Conservation (phyloP, 2,329 filamentous ascomycete genomes). For the Calonectria pseudoreteaudii region DNA sequence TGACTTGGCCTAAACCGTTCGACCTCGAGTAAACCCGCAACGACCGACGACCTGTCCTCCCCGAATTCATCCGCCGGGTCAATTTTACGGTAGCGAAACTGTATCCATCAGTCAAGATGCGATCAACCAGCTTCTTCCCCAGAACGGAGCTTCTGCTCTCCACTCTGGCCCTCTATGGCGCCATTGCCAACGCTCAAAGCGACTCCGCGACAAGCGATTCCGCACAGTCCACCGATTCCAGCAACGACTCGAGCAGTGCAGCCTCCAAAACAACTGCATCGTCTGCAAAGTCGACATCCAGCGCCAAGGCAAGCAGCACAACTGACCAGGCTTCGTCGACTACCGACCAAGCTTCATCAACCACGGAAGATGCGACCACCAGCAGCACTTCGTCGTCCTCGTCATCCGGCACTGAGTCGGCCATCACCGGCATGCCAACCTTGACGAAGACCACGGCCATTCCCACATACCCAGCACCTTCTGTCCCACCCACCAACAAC, state of each 20-base stretch:
- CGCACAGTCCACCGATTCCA: slow-evolving; percentile 22
- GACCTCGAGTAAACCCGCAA: background rate
- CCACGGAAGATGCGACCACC: slow-evolving; percentile 29
- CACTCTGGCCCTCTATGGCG: slow-evolving; percentile 44
- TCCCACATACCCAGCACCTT: slow-evolving; percentile 75
- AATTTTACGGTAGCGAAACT: background rate
- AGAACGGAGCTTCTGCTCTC: slow-evolving; percentile 43
- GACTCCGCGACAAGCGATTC: slow-evolving; percentile 33
- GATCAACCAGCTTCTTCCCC: slow-evolving; percentile 42
- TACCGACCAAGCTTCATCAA: slow-evolving; percentile 29
- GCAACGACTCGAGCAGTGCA: slow-evolving; percentile 5
- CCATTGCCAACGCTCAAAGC: slow-evolving; percentile 49
- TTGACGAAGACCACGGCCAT: slow-evolving; percentile 54
- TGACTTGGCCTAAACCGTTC: background rate
- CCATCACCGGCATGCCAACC: slow-evolving; percentile 53
- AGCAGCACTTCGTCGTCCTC: slow-evolving; percentile 27
- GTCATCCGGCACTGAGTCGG: slow-evolving; percentile 33
- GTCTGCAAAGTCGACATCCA: slow-evolving; percentile 33
- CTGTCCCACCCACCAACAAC: slow-evolving; percentile 83
- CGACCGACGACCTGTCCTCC: background rate
- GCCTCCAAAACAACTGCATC: slow-evolving; percentile 19
- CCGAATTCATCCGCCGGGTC: background rate
- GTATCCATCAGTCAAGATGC: slow-evolving; percentile 37
- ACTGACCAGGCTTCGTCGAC: slow-evolving; percentile 20
- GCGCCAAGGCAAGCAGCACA: slow-evolving; percentile 3